phyloP scores from a whole-genome alignment of 306 rosid species.

The Pterocarpus macrocarpus region DNA sequence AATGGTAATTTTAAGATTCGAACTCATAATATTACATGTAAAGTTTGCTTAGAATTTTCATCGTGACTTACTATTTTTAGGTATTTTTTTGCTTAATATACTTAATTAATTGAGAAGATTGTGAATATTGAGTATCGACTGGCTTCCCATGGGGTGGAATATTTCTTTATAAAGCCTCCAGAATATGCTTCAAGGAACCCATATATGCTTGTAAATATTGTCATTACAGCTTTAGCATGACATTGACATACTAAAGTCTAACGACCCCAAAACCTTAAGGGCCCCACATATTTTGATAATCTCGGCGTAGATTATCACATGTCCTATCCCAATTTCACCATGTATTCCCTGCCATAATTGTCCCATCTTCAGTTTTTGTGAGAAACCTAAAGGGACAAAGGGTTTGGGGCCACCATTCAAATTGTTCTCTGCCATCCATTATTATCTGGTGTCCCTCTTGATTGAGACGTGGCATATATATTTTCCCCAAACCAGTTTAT shows the following conservation, averaged over 20 bases:
- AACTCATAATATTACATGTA: too few relatives aligned
- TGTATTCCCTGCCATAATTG: background rate
- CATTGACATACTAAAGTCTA: slow-evolving; percentile 29
- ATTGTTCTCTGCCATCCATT: slow-evolving; percentile 33
- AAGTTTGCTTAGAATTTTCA: too few relatives aligned
- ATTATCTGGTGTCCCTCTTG: background rate
- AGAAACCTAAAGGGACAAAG: background rate
- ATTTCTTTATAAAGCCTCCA: slow-evolving; percentile 29
- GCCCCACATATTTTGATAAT: slow-evolving; percentile 35
- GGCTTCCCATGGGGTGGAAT: slow-evolving; percentile 12
- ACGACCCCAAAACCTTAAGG: slow-evolving; percentile 29
- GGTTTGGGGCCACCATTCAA: slow-evolving; percentile 21
- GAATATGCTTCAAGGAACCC: slow-evolving; percentile 44
- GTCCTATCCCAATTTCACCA: slow-evolving; percentile 23
- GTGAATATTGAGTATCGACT: background rate
- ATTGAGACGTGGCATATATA: slow-evolving; percentile 1
- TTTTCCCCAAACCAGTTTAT: background rate
- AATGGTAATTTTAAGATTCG: too few relatives aligned
- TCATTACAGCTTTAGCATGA: background rate
- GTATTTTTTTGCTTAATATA: too few relatives aligned
- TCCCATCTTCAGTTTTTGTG: slow-evolving; percentile 24
- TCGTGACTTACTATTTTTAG: too few relatives aligned
- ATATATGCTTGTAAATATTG: slow-evolving; percentile 27
- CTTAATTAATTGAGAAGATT: background rate
- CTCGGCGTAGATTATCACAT: background rate